Conservation (phyloP, 495 filamentous ascomycete species). For the Xylaria flabelliformis region DNA sequence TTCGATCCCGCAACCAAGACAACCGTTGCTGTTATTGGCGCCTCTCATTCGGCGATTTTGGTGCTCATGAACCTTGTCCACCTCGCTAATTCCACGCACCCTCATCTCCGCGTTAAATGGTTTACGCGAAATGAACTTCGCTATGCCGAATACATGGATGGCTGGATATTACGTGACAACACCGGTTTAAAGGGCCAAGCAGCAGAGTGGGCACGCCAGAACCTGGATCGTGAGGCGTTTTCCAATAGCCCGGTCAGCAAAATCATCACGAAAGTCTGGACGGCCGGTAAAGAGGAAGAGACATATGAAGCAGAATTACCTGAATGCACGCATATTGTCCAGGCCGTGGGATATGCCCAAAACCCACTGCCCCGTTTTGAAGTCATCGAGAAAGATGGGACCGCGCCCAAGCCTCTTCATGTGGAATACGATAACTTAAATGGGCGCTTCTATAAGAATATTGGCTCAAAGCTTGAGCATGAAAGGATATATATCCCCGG, state of each 20-base stretch:
- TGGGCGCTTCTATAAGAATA: slow-evolving; percentile 55
- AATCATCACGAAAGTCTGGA: slow-evolving; percentile 58
- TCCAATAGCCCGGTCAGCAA: slow-evolving; percentile 55
- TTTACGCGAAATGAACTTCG: slow-evolving; percentile 65
- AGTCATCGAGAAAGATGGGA: slow-evolving; percentile 30
- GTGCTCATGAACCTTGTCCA: slow-evolving; percentile 65
- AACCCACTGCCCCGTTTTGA: slow-evolving; percentile 55
- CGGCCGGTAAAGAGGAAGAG: slow-evolving; percentile 51
- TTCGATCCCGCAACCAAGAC: slow-evolving; percentile 46
- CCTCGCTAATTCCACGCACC: slow-evolving; percentile 56
- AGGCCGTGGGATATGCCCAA: slow-evolving; percentile 62
- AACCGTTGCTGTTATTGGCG: slow-evolving; percentile 63
- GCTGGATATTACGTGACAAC: slow-evolving; percentile 69
- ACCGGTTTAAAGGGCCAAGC: slow-evolving; percentile 67
- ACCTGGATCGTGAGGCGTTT: slow-evolving; percentile 60
- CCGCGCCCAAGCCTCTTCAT: slow-evolving; percentile 35
- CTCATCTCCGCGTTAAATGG: slow-evolving; percentile 63
- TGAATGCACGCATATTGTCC: slow-evolving; percentile 56
- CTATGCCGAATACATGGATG: slow-evolving; percentile 66
- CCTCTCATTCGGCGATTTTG: slow-evolving; percentile 67
- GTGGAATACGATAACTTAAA: slow-evolving; percentile 58
- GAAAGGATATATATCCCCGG: slow-evolving; percentile 50
- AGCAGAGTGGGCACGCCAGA: slow-evolving; percentile 62
- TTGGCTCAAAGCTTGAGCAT: slow-evolving; percentile 24
- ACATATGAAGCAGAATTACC: slow-evolving; percentile 55